These are phyloP conservation scores for Albizia julibrissin DNA, from an alignment of 306 rosid species.

Conservation along the genomic window DNA sequence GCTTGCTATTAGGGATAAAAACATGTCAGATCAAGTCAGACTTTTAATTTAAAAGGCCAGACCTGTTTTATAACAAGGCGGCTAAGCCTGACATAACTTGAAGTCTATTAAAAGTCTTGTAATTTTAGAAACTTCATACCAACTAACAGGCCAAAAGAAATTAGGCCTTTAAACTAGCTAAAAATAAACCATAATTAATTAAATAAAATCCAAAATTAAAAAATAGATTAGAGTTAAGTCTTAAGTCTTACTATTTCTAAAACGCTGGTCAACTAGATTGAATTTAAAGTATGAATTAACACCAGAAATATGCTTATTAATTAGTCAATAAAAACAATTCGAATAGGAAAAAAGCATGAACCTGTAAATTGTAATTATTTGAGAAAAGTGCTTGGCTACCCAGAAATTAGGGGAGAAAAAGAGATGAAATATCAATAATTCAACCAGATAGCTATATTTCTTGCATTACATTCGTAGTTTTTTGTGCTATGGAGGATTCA, in stretches of 20 bases:
- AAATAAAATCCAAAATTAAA: no score
- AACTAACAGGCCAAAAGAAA: no score
- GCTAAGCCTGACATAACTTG: no score
- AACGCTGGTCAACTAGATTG: conserved; percentile 54
- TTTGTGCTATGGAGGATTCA: background rate
- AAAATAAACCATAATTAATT: no score
- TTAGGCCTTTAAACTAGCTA: no score
- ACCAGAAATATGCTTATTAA: conserved; percentile 7
- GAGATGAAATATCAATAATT: background rate
- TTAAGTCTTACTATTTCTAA: conserved; percentile 57
- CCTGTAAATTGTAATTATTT: background rate
- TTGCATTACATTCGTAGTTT: background rate
- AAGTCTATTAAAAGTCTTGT: no score
- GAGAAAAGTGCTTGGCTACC: conserved; percentile 5
- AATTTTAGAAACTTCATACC: no score
- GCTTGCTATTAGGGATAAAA: no score
- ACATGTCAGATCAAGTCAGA: no score
- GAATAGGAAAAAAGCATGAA: conserved; percentile 14
- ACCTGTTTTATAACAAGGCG: no score
- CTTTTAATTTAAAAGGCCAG: no score
- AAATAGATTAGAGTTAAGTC: no score
- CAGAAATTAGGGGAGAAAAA: conserved; percentile 30
- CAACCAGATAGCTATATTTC: background rate
- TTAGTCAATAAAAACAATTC: background rate
- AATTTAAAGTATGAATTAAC: conserved; percentile 36